Evolutionary conservation across 2,329 filamentous ascomycete genomes (phyloP).

Genomic region (Polytolypa hystricis): DNA sequence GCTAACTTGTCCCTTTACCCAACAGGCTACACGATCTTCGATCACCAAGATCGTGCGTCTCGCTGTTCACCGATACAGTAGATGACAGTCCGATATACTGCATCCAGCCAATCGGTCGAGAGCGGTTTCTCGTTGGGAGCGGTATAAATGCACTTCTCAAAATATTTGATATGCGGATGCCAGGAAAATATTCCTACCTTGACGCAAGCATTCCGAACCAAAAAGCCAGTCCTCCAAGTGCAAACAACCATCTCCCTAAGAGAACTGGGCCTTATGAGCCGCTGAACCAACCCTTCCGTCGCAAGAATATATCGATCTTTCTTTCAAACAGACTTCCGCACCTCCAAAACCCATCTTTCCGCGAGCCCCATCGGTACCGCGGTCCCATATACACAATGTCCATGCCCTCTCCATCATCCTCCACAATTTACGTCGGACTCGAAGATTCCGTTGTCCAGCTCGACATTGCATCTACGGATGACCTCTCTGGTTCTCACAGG

Average conservation of each 20-base stretch:
- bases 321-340: slow-evolving; percentile 23
- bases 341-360: slow-evolving; percentile 8
- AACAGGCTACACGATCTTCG: slow-evolving; percentile 50
- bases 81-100: slow-evolving; percentile 50
- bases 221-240: slow-evolving; percentile 2
- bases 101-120: slow-evolving; percentile 44
- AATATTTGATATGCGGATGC: slow-evolving; percentile 47
- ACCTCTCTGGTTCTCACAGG: slow-evolving; percentile 21
- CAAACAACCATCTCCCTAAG: slow-evolving; percentile 1
- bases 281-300: slow-evolving; percentile 5
- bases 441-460: slow-evolving; percentile 32
- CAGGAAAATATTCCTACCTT: slow-evolving; percentile 24
- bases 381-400: slow-evolving; percentile 36
- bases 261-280: slow-evolving; percentile 1
- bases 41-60: slow-evolving; percentile 36
- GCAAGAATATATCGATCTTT: slow-evolving; percentile 34
- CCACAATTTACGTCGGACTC: slow-evolving; percentile 36
- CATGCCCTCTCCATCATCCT: slow-evolving; percentile 33
- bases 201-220: slow-evolving; percentile 14
- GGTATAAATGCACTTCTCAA: slow-evolving; percentile 49
- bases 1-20: neutral
- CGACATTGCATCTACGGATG: slow-evolving; percentile 35
- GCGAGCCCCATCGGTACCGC: slow-evolving; percentile 24
- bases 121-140: slow-evolving; percentile 47
- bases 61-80: slow-evolving; percentile 43